These are phyloP conservation scores for Calocera viscosa DNA, from an alignment of 768 basidiomycete genomes.

Conservation along the genomic window DNA sequence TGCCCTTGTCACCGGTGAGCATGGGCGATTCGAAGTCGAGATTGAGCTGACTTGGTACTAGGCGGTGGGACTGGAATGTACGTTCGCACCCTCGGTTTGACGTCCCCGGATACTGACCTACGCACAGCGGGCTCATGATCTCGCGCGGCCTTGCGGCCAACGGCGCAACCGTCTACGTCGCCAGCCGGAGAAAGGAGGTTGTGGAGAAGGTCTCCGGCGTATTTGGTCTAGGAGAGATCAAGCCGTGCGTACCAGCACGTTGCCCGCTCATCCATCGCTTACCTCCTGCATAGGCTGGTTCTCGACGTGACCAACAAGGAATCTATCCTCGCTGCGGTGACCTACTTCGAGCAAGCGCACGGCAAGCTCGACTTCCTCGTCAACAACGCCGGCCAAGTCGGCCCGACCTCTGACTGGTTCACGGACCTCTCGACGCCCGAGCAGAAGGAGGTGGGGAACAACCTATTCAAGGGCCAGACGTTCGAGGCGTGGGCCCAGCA, in stretches of 20 bases:
- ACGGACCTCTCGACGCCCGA: conserved; percentile 37
- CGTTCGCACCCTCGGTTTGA: too few relatives aligned
- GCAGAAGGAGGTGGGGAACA: conserved; percentile 48
- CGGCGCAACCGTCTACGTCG: conserved; percentile 72
- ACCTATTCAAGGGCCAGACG: conserved; percentile 56
- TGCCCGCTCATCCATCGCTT: background rate
- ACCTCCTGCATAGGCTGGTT: conserved; percentile 17
- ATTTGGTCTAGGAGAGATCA: conserved; percentile 33
- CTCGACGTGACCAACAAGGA: conserved; percentile 63
- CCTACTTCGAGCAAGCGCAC: conserved; percentile 43
- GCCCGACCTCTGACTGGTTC: conserved; percentile 50
- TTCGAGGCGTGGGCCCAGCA: conserved; percentile 50
- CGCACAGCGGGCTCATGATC: conserved; percentile 46
- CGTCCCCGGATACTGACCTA: background rate
- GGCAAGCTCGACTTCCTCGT: conserved; percentile 66
- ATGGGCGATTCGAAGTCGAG: background rate
- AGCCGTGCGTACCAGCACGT: conserved; percentile 38
- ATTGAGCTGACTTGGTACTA: background rate
- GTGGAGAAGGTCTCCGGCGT: conserved; percentile 32
- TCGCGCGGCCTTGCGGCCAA: conserved; percentile 59
- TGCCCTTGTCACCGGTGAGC: conserved; percentile 34
- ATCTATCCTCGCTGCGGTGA: conserved; percentile 48
- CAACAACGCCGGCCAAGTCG: conserved; percentile 71
- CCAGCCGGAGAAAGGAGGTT: conserved; percentile 52
- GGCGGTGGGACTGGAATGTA: conserved; percentile 37